Evolutionary conservation across 2,329 filamentous ascomycete genomes (phyloP).

Genomic region (Alternaria triticina): DNA sequence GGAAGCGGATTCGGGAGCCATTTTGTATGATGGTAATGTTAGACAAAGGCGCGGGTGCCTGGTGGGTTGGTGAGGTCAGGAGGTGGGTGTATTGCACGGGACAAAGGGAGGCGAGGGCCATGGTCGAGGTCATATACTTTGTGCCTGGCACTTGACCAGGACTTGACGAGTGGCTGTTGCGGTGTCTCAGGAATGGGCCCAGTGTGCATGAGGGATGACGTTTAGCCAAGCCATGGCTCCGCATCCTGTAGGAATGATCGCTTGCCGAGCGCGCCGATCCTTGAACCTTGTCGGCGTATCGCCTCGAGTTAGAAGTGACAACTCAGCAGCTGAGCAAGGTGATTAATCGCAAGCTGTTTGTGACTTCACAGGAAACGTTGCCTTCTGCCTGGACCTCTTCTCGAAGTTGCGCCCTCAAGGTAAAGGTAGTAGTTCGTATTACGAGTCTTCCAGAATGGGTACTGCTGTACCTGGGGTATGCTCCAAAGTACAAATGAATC

Average conservation of each 20-base stretch:
- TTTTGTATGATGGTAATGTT: conserved; percentile 28
- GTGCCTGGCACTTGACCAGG: conserved; percentile 22
- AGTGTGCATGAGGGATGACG: conserved; percentile 18
- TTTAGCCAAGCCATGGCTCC: conserved; percentile 10
- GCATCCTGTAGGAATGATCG: conserved; percentile 5
- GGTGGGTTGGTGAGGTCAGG: conserved; percentile 38
- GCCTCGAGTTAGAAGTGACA: not conserved
- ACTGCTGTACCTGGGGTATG: not conserved
- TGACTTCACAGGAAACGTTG: not conserved
- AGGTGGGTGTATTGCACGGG: conserved; percentile 43
- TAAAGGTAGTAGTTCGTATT: not conserved
- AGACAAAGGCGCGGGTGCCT: conserved; percentile 26
- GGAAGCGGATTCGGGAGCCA: conserved; percentile 30
- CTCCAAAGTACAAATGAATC: not conserved
- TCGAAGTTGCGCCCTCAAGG: not conserved
- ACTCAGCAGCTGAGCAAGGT: conserved; percentile 2
- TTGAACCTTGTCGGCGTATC: conserved; percentile 2
- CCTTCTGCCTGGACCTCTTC: not conserved
- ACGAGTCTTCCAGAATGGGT: not conserved
- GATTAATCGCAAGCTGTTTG: not conserved
- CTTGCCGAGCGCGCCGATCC: conserved; percentile 5
- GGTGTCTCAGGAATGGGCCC: conserved; percentile 14
- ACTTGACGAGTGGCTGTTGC: conserved; percentile 16
- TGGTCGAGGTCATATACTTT: conserved; percentile 23
- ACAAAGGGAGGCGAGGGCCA: conserved; percentile 24